phyloP scores from a whole-genome alignment of 2,329 filamentous ascomycete species.

The Neoscytalidium dimidiatum region DNA sequence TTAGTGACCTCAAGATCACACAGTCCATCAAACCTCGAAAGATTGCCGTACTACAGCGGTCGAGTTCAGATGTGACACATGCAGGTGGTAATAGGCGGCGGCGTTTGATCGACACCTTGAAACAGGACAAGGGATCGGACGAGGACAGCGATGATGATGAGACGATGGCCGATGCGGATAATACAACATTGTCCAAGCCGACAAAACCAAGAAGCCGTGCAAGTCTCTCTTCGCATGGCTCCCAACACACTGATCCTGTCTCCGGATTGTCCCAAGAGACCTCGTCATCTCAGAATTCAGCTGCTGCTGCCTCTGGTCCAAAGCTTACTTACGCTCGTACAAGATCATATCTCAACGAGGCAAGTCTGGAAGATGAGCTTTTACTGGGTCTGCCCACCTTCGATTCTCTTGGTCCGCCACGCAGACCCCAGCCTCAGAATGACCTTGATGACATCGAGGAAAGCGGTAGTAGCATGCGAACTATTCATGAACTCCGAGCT shows the following conservation, averaged over 20 bases:
- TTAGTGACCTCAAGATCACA: constrained; percentile 33
- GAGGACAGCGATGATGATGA: constrained; percentile 22
- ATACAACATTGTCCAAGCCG: background rate
- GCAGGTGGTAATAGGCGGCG: background rate
- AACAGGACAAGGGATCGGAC: constrained; percentile 2
- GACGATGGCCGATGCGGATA: constrained; percentile 3
- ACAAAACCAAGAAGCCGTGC: background rate
- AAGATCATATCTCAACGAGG: constrained; percentile 61
- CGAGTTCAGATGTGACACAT: constrained; percentile 9
- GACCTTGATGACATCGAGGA: constrained; percentile 50
- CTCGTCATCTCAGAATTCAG: constrained; percentile 3
- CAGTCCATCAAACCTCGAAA: constrained; percentile 18
- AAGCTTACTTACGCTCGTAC: constrained; percentile 61
- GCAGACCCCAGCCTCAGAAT: background rate
- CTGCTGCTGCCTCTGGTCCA: constrained; percentile 27
- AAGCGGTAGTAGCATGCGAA: constrained; percentile 49
- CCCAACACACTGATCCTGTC: background rate
- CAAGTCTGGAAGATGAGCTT: constrained; percentile 41
- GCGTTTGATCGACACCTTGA: constrained; percentile 29
- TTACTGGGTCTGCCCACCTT: constrained; percentile 35
- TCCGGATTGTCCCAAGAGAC: constrained; percentile 6
- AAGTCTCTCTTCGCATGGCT: background rate
- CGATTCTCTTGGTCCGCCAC: background rate
- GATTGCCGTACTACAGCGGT: constrained; percentile 3
- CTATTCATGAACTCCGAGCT: constrained; percentile 63